phyloP scores from a whole-genome alignment of 805 yeast species.

The Maudiozyma serrabonitensis region DNA sequence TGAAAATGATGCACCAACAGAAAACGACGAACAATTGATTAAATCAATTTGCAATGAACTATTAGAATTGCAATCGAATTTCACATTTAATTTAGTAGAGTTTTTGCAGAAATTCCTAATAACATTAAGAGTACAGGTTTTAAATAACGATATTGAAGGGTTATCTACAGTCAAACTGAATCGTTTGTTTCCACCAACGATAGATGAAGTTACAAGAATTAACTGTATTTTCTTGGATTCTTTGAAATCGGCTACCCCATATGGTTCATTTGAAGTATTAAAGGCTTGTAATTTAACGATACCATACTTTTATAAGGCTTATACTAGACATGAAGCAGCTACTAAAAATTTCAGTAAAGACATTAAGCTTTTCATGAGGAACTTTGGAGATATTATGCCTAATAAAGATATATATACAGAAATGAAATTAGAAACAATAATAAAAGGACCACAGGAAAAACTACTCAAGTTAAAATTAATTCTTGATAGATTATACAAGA shows the following conservation, averaged over 20 bases:
- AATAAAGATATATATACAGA: constrained; percentile 33
- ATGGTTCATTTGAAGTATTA: constrained; percentile 67
- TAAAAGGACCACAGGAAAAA: constrained; percentile 58
- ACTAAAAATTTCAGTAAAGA: constrained; percentile 50
- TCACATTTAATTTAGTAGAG: constrained; percentile 60
- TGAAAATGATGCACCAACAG: constrained; percentile 8
- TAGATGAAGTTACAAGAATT: constrained; percentile 85
- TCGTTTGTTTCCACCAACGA: constrained; percentile 83
- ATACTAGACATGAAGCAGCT: constrained; percentile 91
- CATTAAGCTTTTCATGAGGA: constrained; percentile 35
- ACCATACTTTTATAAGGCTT: constrained; percentile 88
- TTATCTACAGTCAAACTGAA: constrained; percentile 60
- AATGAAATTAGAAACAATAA: constrained; percentile 47
- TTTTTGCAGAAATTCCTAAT: constrained; percentile 71
- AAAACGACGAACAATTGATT: constrained; percentile 33
- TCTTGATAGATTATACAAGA: constrained; percentile 46
- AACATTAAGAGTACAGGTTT: constrained; percentile 63
- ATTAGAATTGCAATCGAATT: constrained; percentile 59
- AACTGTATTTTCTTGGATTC: constrained; percentile 79
- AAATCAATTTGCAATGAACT: constrained; percentile 57
- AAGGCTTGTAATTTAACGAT: constrained; percentile 73
- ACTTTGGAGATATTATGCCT: constrained; percentile 24
- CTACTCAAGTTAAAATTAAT: constrained; percentile 62
- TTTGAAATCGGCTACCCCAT: constrained; percentile 52
- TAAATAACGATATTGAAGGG: constrained; percentile 43